Conservation (phyloP, 2,329 filamentous ascomycete genomes). For the Mollisiaceae sp. region DNA sequence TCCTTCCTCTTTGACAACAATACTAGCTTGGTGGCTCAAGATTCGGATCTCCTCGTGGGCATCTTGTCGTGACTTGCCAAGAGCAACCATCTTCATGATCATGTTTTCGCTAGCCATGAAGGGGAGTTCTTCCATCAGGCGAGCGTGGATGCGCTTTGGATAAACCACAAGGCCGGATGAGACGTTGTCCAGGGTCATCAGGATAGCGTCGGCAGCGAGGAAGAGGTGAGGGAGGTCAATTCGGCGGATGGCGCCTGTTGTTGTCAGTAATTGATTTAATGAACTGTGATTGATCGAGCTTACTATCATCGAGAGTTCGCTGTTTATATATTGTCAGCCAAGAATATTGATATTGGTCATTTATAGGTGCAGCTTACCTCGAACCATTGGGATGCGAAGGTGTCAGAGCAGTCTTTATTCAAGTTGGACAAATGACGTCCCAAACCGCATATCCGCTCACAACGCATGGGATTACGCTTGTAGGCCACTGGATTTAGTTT, state of each 20-base stretch:
- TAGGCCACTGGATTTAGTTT: constrained; percentile 51
- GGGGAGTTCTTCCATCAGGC: constrained; percentile 77
- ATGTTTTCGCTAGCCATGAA: constrained; percentile 81
- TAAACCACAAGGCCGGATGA: constrained; percentile 63
- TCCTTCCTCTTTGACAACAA: constrained; percentile 75
- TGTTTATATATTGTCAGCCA: background rate
- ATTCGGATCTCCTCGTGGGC: constrained; percentile 89
- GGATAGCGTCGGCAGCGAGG: constrained; percentile 70
- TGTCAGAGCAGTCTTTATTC: constrained; percentile 54
- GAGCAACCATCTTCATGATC: constrained; percentile 77
- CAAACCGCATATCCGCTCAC: constrained; percentile 52
- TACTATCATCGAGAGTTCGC: constrained; percentile 68
- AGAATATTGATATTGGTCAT: too few species aligned
- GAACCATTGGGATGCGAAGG: constrained; percentile 72
- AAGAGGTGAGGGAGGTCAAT: constrained; percentile 71
- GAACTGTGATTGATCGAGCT: background rate
- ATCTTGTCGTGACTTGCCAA: constrained; percentile 76
- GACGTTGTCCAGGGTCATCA: constrained; percentile 69
- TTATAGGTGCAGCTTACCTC: constrained; percentile 19
- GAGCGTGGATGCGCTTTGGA: constrained; percentile 70
- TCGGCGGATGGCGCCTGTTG: constrained; percentile 59
- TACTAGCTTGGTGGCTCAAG: constrained; percentile 75
- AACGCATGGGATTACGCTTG: constrained; percentile 56
- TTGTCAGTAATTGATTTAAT: background rate
- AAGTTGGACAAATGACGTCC: constrained; percentile 51